Conservation (phyloP, 306 rosid species). For the Trifolium dubium region DNA sequence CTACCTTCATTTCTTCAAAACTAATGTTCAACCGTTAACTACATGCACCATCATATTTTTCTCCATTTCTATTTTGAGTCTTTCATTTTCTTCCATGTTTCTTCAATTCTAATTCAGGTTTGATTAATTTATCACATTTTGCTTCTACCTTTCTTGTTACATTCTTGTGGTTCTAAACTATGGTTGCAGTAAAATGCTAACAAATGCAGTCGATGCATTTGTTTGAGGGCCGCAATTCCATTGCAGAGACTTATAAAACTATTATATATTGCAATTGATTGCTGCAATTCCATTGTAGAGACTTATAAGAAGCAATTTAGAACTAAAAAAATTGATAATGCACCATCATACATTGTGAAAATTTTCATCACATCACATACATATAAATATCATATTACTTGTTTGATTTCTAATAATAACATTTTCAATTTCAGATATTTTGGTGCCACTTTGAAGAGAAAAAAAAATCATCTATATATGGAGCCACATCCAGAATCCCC, state of each 20-base stretch:
- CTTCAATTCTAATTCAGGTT: conserved; percentile 30
- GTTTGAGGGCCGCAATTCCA: not conserved
- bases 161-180: not conserved
- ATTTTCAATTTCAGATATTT: conserved; percentile 35
- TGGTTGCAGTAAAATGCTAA: not conserved
- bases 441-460: conserved; percentile 32
- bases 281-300: not conserved
- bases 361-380: not conserved
- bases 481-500: conserved; percentile 37
- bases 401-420: conserved; percentile 3
- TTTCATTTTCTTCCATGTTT: not conserved
- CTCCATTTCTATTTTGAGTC: not conserved
- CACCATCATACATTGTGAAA: not conserved
- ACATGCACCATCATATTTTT: not conserved
- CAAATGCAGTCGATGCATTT: not conserved
- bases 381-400: not conserved
- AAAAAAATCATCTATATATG: conserved; percentile 20
- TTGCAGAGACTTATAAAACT: not conserved
- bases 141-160: not conserved
- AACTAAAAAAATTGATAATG: not conserved
- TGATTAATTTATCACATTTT: not conserved
- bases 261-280: no score
- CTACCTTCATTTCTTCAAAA: not conserved
- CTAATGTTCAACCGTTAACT: not conserved
- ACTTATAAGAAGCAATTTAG: not conserved